These are phyloP conservation scores for Claviceps quebecensis DNA, from an alignment of 2,329 filamentous ascomycete genomes.

Conservation along the genomic window DNA sequence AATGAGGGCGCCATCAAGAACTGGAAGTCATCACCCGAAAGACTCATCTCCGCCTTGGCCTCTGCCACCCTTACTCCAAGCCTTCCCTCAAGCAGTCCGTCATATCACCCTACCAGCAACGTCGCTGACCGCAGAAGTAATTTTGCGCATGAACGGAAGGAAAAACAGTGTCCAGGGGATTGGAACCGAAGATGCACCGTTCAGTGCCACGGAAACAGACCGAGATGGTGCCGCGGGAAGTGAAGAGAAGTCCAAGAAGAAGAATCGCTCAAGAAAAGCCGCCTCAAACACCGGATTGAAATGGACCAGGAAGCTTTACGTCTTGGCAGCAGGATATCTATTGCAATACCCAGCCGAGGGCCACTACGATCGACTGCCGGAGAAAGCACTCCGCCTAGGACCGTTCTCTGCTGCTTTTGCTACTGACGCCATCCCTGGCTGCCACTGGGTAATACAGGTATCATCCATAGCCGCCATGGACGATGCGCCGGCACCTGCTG, in stretches of 20 bases:
- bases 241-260: constrained; percentile 28
- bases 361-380: constrained; percentile 55
- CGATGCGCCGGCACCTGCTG: constrained; percentile 28
- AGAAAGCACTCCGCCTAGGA: constrained; percentile 59
- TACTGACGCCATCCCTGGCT: constrained; percentile 65
- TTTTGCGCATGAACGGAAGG: constrained; percentile 47
- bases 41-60: constrained; percentile 38
- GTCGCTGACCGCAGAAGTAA: constrained; percentile 51
- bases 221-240: constrained; percentile 11
- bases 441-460: constrained; percentile 68
- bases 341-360: constrained; percentile 63
- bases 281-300: constrained; percentile 36
- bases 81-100: constrained; percentile 71
- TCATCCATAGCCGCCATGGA: constrained; percentile 51
- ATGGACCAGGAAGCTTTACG: constrained; percentile 58
- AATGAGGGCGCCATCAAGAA: constrained; percentile 7
- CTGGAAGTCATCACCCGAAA: constrained; percentile 10
- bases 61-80: constrained; percentile 70
- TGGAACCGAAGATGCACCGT: constrained; percentile 7
- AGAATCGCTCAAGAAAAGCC: constrained; percentile 29
- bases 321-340: constrained; percentile 57
- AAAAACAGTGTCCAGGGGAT: constrained; percentile 16
- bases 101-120: constrained; percentile 57
- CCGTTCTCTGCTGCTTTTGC: constrained; percentile 67
- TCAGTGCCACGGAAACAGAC: not conserved